Evolutionary conservation across 306 rosid genomes (phyloP), one percentile per base, ranked within the genome.

Genomic region (Ceratonia siliqua): DNA sequence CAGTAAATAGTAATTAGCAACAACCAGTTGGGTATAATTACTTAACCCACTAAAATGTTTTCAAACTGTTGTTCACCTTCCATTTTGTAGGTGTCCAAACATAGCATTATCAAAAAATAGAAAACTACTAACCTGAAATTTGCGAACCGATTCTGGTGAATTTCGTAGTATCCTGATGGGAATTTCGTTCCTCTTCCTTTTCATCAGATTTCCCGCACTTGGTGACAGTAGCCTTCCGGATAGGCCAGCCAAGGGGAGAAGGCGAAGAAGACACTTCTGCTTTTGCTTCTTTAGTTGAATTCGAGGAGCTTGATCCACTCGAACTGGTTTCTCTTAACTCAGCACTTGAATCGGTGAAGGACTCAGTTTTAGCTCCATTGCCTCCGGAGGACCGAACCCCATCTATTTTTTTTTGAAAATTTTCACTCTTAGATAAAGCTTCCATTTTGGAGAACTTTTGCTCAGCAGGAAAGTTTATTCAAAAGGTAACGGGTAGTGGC

Each of bases 181-280:
- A 35, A 48, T 73, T 57, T 14, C 50, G 83, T 32, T 68, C 14
- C 2, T 79, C 78, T 25, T 81, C 78, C 58, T 81, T 83, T 20
- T 79, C 91, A 76, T 77, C 87, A 73, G 86, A 86, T 75, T 58
- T 78, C 1, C 69, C 74, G 67, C 82, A 77, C 52, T 83, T 88
- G 68, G 90, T 68, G 9, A 88, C 57, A 5, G 91, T 85, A 59
- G 97, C 96, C 71, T 92, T 87, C 30, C 89, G 91, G 63, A 94
- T 94, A 36, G 98, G 98, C 98, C 98, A 94, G 18, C 97, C 97
- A 77, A 94, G 87, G 68, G 84, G 89, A 24, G 91, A 22, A 68
- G 93, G 86, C 11, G 97, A 81, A 70, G 90, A 85, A 36, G 76
- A 72, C 77, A 83, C 90, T 76, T 86, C 82, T 5, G 78, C 66